A percentile compares a stretch with the other conserved stretches of the same genome.
These are phyloP conservation scores for Toxicodendron radicans DNA, from an alignment of 345 rosid species.

Conservation along the genomic window DNA sequence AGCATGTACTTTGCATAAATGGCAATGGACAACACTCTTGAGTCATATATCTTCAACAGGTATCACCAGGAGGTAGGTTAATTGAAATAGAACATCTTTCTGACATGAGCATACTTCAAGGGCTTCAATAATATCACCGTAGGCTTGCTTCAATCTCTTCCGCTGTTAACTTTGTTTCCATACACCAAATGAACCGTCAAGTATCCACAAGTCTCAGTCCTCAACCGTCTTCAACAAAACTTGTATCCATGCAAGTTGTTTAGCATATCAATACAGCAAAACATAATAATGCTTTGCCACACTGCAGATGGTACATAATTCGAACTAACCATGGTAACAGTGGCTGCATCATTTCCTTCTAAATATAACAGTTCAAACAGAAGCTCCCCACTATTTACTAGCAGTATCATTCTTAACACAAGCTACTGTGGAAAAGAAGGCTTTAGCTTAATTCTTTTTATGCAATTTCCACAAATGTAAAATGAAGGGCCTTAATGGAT, in stretches of 20 bases:
- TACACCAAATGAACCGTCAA: background rate
- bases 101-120: background rate
- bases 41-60: background rate
- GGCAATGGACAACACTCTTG: background rate
- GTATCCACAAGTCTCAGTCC: background rate
- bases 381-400: conserved; percentile 12
- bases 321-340: background rate
- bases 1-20: background rate
- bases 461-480: background rate
- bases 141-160: background rate
- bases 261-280: background rate
- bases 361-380: background rate
- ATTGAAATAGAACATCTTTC: background rate
- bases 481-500: conserved; percentile 8
- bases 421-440: background rate
- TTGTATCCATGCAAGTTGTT: background rate
- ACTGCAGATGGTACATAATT: background rate
- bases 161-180: background rate
- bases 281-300: background rate
- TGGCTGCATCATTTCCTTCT: conserved; percentile 4
- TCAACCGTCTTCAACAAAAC: background rate
- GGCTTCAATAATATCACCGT: background rate
- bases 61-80: background rate
- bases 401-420: background rate
- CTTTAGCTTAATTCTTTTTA: conserved; percentile 15